phyloP scores from a whole-genome alignment of 306 rosid species.

The Vigna unguiculata region DNA sequence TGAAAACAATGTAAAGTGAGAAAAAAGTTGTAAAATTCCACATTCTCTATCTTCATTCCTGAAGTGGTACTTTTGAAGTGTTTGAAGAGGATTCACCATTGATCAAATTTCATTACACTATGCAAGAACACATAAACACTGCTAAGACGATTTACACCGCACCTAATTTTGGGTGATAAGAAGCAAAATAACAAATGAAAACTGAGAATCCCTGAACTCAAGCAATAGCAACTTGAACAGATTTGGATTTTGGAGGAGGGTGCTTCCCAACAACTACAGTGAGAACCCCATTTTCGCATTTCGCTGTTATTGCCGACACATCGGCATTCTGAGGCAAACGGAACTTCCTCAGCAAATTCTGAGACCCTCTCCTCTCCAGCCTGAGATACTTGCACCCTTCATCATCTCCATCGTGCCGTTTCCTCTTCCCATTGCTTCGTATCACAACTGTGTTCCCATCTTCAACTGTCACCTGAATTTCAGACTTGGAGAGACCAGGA shows the following conservation, averaged over 20 bases:
- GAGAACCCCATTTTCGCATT: slow-evolving; percentile 69
- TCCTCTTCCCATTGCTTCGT: slow-evolving; percentile 67
- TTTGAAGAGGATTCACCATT: too few relatives aligned
- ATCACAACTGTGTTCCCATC: slow-evolving; percentile 63
- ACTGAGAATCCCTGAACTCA: slow-evolving; percentile 33
- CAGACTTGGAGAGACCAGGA: slow-evolving; percentile 78
- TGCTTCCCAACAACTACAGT: slow-evolving; percentile 69
- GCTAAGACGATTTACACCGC: slow-evolving; percentile 14
- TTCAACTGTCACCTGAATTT: slow-evolving; percentile 70
- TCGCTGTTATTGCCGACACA: slow-evolving; percentile 61
- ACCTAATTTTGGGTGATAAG: background rate
- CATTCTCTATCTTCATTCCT: too few relatives aligned
- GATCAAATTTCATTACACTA: background rate
- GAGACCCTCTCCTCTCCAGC: slow-evolving; percentile 62
- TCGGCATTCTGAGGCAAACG: slow-evolving; percentile 64
- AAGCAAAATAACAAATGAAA: background rate
- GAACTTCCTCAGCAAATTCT: slow-evolving; percentile 56
- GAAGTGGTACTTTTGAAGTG: too few relatives aligned
- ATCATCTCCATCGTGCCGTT: slow-evolving; percentile 64
- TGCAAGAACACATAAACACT: background rate
- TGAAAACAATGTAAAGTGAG: too few relatives aligned
- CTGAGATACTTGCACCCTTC: slow-evolving; percentile 74
- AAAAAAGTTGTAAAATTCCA: too few relatives aligned
- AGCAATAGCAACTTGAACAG: slow-evolving; percentile 59
- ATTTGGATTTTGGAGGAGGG: slow-evolving; percentile 68